Evolutionary conservation across 768 basidiomycete species (phyloP).

Genomic region (Kwoniella heveanensis): DNA sequence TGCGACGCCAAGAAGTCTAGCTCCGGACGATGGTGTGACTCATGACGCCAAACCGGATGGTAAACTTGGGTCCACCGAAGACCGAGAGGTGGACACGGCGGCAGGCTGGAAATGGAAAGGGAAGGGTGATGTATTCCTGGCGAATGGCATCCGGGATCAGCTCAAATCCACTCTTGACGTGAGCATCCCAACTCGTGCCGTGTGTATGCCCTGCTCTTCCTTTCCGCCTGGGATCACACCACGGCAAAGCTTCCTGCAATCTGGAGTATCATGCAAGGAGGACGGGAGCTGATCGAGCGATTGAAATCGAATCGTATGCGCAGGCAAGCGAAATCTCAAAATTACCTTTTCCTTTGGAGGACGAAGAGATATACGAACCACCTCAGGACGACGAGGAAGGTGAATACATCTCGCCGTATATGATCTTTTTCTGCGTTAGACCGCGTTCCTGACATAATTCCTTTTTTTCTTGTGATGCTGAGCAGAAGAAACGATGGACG

Average conservation of each 20-base stretch:
- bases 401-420: slow-evolving; percentile 15
- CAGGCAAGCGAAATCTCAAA: slow-evolving; percentile 25
- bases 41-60: not conserved
- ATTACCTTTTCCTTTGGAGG: slow-evolving; percentile 51
- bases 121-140: slow-evolving; percentile 53
- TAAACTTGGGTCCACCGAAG: too few relatives aligned
- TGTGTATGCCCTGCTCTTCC: too few relatives aligned
- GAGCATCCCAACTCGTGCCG: too few relatives aligned
- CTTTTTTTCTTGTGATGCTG: not conserved
- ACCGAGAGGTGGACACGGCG: not conserved
- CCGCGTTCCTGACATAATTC: too few relatives aligned
- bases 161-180: slow-evolving; percentile 35
- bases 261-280: too few relatives aligned
- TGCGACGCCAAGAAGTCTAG: not conserved
- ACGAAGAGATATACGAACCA: slow-evolving; percentile 55
- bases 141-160: slow-evolving; percentile 37
- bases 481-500: slow-evolving; percentile 50
- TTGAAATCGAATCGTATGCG: not conserved
- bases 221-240: too few relatives aligned
- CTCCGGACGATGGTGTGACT: not conserved
- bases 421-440: too few relatives aligned
- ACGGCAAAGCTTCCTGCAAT: too few relatives aligned
- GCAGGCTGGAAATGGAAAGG: slow-evolving; percentile 16
- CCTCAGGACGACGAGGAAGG: slow-evolving; percentile 44
- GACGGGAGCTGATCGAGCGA: not conserved